Conservation (phyloP, 768 basidiomycete species). For the Tephrocybe sp. region DNA sequence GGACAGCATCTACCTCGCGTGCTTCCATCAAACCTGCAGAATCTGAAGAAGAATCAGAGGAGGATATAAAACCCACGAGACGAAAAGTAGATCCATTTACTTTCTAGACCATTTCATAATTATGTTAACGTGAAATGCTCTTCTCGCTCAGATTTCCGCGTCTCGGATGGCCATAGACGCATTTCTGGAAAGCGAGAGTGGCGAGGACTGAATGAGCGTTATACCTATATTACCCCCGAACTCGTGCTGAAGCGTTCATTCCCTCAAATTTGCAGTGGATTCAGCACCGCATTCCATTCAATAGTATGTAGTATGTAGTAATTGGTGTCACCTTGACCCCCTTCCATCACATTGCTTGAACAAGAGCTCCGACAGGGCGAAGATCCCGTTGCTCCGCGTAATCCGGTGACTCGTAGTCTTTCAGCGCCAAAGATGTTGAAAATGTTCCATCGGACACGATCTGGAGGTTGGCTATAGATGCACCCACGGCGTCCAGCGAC, state of each 20-base stretch:
- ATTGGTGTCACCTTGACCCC: not conserved
- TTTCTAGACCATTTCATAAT: not conserved
- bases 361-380: conserved; percentile 27
- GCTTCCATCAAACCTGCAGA: conserved; percentile 19
- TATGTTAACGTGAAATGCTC: not conserved
- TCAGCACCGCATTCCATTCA: too few species aligned
- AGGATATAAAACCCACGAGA: conserved; percentile 32
- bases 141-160: conserved; percentile 26
- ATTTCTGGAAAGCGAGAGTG: conserved; percentile 73
- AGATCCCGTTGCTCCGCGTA: conserved; percentile 34
- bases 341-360: conserved; percentile 31
- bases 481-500: conserved; percentile 44
- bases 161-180: conserved; percentile 67
- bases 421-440: conserved; percentile 36
- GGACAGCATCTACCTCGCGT: conserved; percentile 9
- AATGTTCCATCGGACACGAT: conserved; percentile 48
- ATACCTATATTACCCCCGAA: not conserved
- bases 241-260: too few species aligned
- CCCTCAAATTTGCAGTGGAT: too few species aligned
- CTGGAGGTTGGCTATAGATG: conserved; percentile 39
- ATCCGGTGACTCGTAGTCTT: conserved; percentile 43
- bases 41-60: conserved; percentile 24
- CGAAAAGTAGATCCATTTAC: conserved; percentile 39
- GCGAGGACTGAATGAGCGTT: conserved; percentile 43
- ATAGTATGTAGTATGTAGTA: not conserved